Conservation (phyloP, 1,139 yeast species). For the Maudiozyma humilis region DNA sequence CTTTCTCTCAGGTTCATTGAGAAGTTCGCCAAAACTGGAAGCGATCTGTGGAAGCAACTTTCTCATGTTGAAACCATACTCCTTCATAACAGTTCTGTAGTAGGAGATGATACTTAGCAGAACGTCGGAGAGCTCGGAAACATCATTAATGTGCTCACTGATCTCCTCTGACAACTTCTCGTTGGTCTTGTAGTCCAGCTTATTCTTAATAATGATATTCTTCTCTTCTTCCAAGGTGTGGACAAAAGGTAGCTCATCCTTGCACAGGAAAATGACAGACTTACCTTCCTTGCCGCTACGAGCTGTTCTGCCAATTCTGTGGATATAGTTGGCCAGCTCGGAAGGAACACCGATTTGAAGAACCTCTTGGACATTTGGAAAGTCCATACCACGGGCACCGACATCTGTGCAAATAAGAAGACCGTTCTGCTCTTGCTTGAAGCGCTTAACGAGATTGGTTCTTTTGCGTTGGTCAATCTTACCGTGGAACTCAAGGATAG, state of each 20-base stretch:
- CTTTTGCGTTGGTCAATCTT: slow-evolving; percentile 48
- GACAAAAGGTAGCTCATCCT: slow-evolving; percentile 44
- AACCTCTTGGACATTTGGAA: slow-evolving; percentile 76
- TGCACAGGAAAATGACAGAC: slow-evolving; percentile 46
- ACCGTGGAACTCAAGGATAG: slow-evolving; percentile 52
- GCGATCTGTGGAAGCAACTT: slow-evolving; percentile 20
- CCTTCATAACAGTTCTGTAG: slow-evolving; percentile 21
- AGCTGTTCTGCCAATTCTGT: slow-evolving; percentile 94
- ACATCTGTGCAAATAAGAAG: slow-evolving; percentile 82
- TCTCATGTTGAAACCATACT: slow-evolving; percentile 18
- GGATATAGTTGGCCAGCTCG: slow-evolving; percentile 72
- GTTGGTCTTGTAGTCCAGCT: slow-evolving; percentile 28
- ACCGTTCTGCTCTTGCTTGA: slow-evolving; percentile 37
- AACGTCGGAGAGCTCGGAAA: slow-evolving; percentile 21
- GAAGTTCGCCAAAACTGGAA: slow-evolving; percentile 20
- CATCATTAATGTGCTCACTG: slow-evolving; percentile 26
- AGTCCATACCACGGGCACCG: slow-evolving; percentile 95
- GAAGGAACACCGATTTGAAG: slow-evolving; percentile 70
- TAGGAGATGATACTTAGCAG: slow-evolving; percentile 23
- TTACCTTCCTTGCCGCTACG: slow-evolving; percentile 81
- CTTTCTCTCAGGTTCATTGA: slow-evolving; percentile 19
- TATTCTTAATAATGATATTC: slow-evolving; percentile 44
- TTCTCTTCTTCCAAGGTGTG: slow-evolving; percentile 38
- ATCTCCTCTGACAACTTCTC: slow-evolving; percentile 20
- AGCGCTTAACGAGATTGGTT: slow-evolving; percentile 25